Evolutionary conservation across 176 grass and related monocot genomes (phyloP), one percentile per base, ranked within the genome.

Genomic region (Panicum miliaceum): DNA sequence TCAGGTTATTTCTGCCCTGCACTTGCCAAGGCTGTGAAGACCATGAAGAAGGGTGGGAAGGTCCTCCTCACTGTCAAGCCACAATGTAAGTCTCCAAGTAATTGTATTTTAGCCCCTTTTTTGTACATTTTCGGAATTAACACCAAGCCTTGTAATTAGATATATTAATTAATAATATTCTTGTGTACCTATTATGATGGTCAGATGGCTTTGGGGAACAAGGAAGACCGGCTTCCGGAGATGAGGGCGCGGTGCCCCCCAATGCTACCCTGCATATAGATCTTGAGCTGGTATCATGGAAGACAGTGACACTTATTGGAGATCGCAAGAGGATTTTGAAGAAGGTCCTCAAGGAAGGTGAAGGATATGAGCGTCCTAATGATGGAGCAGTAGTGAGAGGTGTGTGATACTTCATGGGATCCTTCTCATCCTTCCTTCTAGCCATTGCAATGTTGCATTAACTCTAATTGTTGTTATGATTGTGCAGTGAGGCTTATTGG

Each of bases 191-290:
- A 18, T 16, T 51, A 6, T 34, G 69, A 5, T 82, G 18, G 61
- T 57, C 50, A 94, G 96, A 98, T 90, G 93, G 89, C 32, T 98
- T 95, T 64, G 91, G 96, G 12, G 93, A 95, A 60, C 86, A 94
- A 86, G 93, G 91, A 11, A 98, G 78, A 62, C 52, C 60, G 10
- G 81, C 83, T 57, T 88, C 91, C 7, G 88, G 71, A 78, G 68
- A 16, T 9, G 96, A 95, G 22, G 82, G 16, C 11, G 82, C 74
- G 3, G 85, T 95, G 26, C 91, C 89, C 0, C 85, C 91, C 56
- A 94, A 95, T 92, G 87, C 87, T 22, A 84, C 4, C 26, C 35
- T 98, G 38, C 48, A 73, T 23, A 73, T 95, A 1, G 85, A 98
- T 41, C 93, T 98, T 22, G 77, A 98, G 29, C 63, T 98, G 32